Conservation (phyloP, 2,329 filamentous ascomycete species). For the Neurospora sp. region DNA sequence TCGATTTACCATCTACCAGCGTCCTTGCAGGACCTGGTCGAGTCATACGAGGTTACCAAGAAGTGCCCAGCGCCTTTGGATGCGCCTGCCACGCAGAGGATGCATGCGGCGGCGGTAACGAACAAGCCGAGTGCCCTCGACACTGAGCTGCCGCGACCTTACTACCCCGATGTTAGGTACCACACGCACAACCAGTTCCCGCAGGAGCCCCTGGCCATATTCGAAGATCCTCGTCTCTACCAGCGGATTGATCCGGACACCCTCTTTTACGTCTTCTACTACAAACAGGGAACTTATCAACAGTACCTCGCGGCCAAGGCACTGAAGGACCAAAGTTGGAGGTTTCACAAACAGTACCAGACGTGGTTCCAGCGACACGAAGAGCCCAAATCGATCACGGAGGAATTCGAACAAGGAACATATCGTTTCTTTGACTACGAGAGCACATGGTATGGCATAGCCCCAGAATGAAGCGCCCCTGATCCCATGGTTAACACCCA, state of each 20-base stretch:
- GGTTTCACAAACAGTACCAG: slow-evolving; percentile 99
- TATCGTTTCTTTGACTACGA: slow-evolving; percentile 99
- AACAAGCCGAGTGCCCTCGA: slow-evolving; percentile 68
- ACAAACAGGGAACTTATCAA: slow-evolving; percentile 91
- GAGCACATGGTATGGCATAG: slow-evolving; percentile 74
- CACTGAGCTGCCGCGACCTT: slow-evolving; percentile 71
- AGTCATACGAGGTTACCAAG: slow-evolving; percentile 80
- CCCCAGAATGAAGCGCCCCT: not conserved
- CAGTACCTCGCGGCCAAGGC: slow-evolving; percentile 93
- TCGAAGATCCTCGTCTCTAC: slow-evolving; percentile 85
- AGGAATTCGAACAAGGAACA: slow-evolving; percentile 97
- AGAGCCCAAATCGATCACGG: slow-evolving; percentile 96
- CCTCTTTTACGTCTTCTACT: slow-evolving; percentile 98
- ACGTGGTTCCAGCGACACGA: slow-evolving; percentile 99
- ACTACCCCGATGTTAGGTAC: slow-evolving; percentile 73
- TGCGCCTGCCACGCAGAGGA: slow-evolving; percentile 57
- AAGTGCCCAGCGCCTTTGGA: slow-evolving; percentile 51
- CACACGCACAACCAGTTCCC: slow-evolving; percentile 66
- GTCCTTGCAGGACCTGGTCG: slow-evolving; percentile 78
- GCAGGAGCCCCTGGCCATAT: slow-evolving; percentile 81
- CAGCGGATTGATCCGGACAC: slow-evolving; percentile 87
- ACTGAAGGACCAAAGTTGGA: slow-evolving; percentile 97
- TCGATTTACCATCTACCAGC: slow-evolving; percentile 89
- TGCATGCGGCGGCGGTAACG: slow-evolving; percentile 66
- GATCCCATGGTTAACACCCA: slow-evolving; percentile 5